Conservation (phyloP, 2,329 filamentous ascomycete genomes). For the Sclerotinia sclerotiorum region DNA sequence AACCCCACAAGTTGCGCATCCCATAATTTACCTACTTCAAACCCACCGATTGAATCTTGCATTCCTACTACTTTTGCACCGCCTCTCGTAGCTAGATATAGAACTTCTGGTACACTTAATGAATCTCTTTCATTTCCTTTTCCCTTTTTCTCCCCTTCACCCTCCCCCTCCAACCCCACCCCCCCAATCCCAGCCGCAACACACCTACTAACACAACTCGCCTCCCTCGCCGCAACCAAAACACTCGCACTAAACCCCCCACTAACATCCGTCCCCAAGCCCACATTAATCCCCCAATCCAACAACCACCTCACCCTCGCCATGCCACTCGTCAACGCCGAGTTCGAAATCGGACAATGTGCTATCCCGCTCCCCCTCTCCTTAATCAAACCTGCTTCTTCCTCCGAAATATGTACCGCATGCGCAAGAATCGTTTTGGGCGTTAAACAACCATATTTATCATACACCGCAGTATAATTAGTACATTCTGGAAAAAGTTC, state of each 20-base stretch:
- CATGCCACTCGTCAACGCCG: slow-evolving; percentile 74
- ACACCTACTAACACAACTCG: slow-evolving; percentile 74
- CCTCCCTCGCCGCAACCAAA: slow-evolving; percentile 79
- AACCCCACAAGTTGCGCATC: slow-evolving; percentile 83
- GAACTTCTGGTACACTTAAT: slow-evolving; percentile 78
- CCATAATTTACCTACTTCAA: slow-evolving; percentile 84
- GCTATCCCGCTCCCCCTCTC: slow-evolving; percentile 63
- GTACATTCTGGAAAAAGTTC: slow-evolving; percentile 63
- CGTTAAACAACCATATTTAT: slow-evolving; percentile 67
- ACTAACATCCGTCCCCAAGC: slow-evolving; percentile 86
- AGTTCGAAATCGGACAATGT: slow-evolving; percentile 89
- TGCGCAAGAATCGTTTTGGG: slow-evolving; percentile 80
- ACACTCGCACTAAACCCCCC: slow-evolving; percentile 83
- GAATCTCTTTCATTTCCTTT: slow-evolving; percentile 53
- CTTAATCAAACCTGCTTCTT: slow-evolving; percentile 60
- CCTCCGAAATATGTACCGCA: slow-evolving; percentile 69
- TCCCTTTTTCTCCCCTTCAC: slow-evolving; percentile 50
- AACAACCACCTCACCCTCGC: slow-evolving; percentile 74
- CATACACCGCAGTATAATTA: slow-evolving; percentile 79
- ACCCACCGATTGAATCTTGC: slow-evolving; percentile 69
- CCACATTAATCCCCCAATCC: slow-evolving; percentile 72
- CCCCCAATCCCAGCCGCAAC: slow-evolving; percentile 53
- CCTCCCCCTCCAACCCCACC: slow-evolving; percentile 24
- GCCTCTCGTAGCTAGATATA: slow-evolving; percentile 85
- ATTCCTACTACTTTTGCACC: slow-evolving; percentile 81